Conservation (phyloP, 2,329 filamentous ascomycete genomes). For the Didymella glomerata region DNA sequence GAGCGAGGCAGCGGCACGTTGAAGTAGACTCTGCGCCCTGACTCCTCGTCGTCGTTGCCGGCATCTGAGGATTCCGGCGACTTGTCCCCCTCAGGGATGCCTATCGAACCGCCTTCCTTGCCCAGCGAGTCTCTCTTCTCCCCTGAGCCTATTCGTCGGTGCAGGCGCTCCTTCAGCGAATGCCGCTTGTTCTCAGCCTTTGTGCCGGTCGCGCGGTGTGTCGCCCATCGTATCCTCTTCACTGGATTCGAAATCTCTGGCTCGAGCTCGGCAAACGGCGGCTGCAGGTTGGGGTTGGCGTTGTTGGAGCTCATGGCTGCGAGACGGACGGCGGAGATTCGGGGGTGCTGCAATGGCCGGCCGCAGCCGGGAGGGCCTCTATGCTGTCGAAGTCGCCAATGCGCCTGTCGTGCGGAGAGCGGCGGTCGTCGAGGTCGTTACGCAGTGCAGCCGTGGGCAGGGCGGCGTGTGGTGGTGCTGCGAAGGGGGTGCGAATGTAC, state of each 20-base stretch:
- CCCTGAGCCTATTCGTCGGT: slow-evolving; percentile 66
- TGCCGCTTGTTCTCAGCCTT: slow-evolving; percentile 80
- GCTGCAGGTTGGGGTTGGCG: slow-evolving; percentile 25
- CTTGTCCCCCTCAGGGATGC: slow-evolving; percentile 54
- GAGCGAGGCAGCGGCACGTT: slow-evolving; percentile 80
- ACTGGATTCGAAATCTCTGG: slow-evolving; percentile 68
- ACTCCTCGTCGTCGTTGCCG: slow-evolving; percentile 50
- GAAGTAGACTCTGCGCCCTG: slow-evolving; percentile 75
- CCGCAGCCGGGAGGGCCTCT: slow-evolving; percentile 51
- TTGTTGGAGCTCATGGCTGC: slow-evolving; percentile 21
- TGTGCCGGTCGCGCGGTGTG: slow-evolving; percentile 81
- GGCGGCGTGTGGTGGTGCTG: slow-evolving; percentile 26
- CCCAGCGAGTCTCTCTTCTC: slow-evolving; percentile 67
- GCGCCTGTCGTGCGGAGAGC: slow-evolving; percentile 25
- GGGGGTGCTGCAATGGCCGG: slow-evolving; percentile 42
- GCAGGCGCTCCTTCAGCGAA: slow-evolving; percentile 79
- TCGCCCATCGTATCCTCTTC: slow-evolving; percentile 93
- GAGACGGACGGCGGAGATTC: slow-evolving; percentile 27
- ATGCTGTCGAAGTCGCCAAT: slow-evolving; percentile 43
- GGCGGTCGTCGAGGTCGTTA: slow-evolving; percentile 13
- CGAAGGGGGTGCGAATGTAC: slow-evolving; percentile 22
- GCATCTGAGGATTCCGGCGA: slow-evolving; percentile 51
- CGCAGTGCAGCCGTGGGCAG: slow-evolving; percentile 22
- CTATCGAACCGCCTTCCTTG: slow-evolving; percentile 43
- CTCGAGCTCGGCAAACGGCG: slow-evolving; percentile 41